Base-by-base conservation (phyloP, 2,329 filamentous ascomycete genomes). In the Sarocladium oryzae region DNA sequence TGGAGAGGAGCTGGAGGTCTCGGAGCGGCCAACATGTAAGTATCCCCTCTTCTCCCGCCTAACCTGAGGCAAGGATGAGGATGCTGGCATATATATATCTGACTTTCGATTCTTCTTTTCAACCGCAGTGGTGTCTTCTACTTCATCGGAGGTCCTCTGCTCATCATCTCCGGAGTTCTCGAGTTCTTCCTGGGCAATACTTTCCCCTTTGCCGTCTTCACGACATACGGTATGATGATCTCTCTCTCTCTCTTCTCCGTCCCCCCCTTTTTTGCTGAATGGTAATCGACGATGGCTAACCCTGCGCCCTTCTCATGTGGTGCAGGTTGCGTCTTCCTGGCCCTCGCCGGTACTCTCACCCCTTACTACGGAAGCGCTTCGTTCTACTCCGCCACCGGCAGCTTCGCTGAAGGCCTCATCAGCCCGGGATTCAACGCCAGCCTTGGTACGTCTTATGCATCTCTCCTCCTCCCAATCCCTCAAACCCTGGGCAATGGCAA, bases 161-260 rank as follows among this genome's bases (percentile, higher is more conserved):
- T 80, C 65, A 60, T 76, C 15, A 57, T 80, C 21, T 73, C 73
- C 1, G 76, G 76, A 20, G 57, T 82, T 1, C 68, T 81, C 32
- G 79, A 82, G 58, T 81, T 76, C 61, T 63, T 81, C 52, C 66
- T 82, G 1, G 79, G 78, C 33, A 81, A 82, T 59, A 82, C 77
- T 3, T 83, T 82, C 56, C 71, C 78, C 0, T 77, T 74, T 46
- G 73, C 79, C 32, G 79, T 83, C 21, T 83, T 83, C 61, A 68
- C 65, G 51, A 66, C 72, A 15, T 78, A 74, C 55, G 75, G 77
- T 36, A 16, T 16, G n/a, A n/a, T 36, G 33, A 36, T 16, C 7
- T 16, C 33, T 9, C 33, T 16, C 33, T 6, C 8, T 7, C 33
- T 36, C 33, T 15, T 15, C 9, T 36, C 28, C 13, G 7, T 30